Percentiles rank a stretch among this genome's conserved stretches.
Conservation (phyloP, 2,329 filamentous ascomycete genomes). For the Phaeosphaeria sp. region DNA sequence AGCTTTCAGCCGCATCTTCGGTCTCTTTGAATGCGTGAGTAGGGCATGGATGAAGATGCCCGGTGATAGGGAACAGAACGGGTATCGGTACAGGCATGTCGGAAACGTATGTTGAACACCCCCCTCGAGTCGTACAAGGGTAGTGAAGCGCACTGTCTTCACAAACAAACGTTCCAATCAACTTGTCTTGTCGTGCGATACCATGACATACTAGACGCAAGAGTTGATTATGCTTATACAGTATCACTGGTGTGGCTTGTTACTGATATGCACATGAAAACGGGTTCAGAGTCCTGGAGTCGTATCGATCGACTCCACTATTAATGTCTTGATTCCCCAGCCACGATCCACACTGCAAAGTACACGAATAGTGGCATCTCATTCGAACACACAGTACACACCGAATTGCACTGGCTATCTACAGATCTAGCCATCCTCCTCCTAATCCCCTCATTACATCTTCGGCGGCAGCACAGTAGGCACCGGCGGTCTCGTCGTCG, state of each 20-base stretch:
- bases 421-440: too few relatives aligned
- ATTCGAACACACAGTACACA: not conserved
- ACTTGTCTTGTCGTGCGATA: too few relatives aligned
- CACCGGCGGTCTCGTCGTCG: constrained; percentile 29
- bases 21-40: not conserved
- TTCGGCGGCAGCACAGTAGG: constrained; percentile 34
- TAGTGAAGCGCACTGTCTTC: too few relatives aligned
- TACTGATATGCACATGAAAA: not conserved
- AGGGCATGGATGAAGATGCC: not conserved
- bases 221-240: too few relatives aligned
- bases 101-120: too few relatives aligned
- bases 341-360: not conserved
- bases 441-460: too few relatives aligned
- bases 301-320: not conserved
- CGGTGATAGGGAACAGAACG: not conserved
- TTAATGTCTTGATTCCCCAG: not conserved
- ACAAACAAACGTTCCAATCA: too few relatives aligned
- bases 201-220: too few relatives aligned
- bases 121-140: too few relatives aligned
- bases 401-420: not conserved
- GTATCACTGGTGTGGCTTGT: too few relatives aligned
- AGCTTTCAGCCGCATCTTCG: constrained; percentile 9
- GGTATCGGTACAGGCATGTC: not conserved
- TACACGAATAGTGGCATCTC: too few relatives aligned
- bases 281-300: not conserved